Base-by-base conservation (phyloP, 2,329 filamentous ascomycete genomes). In the Curvularia sp. region DNA sequence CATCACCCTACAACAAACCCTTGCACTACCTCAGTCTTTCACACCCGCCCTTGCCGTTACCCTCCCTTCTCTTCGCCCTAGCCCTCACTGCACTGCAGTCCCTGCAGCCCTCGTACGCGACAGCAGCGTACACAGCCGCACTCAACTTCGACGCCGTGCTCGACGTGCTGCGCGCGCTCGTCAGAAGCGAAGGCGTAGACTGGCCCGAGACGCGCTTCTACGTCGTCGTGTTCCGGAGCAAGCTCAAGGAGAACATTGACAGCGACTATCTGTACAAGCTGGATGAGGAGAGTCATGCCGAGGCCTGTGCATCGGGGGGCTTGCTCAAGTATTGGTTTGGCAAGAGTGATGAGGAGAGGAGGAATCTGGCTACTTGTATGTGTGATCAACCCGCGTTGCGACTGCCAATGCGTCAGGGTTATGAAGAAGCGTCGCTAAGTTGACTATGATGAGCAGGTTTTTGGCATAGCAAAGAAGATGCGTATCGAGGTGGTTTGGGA, bases 281-380 rank as follows among this genome's bases (percentile, higher is more conserved):
- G 30, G 93, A 97, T 77, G 88, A 89, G 71, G 87, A 87, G 58
- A 90, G 90, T 6, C 93, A 97, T 74, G 83, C 85, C 23, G 93
- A 97, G 75, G 93, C 93, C 12, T 89, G 88, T 18, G 84, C 84
- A 38, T 91, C 87, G 69, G 93, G 93, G 5, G 92, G 92, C 0
- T 85, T 97, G 72, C 79, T 97, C 72, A 96, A 96, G 77, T 97
- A 97, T 78, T 97, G 93, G 92, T 97, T 96, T 76, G 92, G 92
- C 2, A 82, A 80, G 32, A 88, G 89, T 19, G 87, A 96, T 78
- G 80, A 76, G 42, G 82, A 89, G 50, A 83, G 89, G 61, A 82
- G 86, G 71, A 97, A 97, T 78, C 77, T 97, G 69, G 93, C 93
- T 42, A 97, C 93, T 48, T 82, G 80, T 81, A 72, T 73, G 82